A percentile compares a stretch with the other conserved stretches of the same genome.
Evolutionary conservation across 2,329 filamentous ascomycete genomes (phyloP).

Genomic region (Cryphonectria parasitica): DNA sequence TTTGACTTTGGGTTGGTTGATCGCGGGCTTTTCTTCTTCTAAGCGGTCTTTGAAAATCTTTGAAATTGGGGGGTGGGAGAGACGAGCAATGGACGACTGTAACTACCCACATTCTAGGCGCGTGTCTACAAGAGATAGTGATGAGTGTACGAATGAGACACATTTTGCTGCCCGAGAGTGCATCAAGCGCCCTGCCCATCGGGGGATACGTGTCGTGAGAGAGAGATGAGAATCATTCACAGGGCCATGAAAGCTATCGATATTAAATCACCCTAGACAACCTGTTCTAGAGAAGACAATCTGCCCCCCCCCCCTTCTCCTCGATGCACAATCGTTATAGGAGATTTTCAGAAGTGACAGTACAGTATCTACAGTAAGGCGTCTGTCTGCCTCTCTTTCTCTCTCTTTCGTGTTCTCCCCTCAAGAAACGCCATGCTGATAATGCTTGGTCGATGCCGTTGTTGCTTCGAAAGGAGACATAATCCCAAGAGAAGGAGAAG

Average conservation of each 20-base stretch:
- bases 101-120: background rate
- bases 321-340: background rate
- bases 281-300: background rate
- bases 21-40: background rate
- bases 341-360: constrained; percentile 6
- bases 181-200: background rate
- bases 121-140: constrained; percentile 23
- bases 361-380: background rate
- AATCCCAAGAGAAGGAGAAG: background rate
- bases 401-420: background rate
- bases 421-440: constrained; percentile 25
- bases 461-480: background rate
- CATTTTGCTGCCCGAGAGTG: background rate
- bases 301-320: no score
- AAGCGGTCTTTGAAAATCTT: background rate
- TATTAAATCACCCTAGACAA: background rate
- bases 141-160: constrained; percentile 25
- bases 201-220: background rate
- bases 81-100: background rate
- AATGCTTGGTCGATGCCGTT: constrained; percentile 19
- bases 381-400: background rate
- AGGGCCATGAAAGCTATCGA: background rate
- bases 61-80: no score
- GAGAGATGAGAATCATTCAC: background rate
- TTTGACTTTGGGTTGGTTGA: background rate